phyloP scores from a whole-genome alignment of 2,329 filamentous ascomycete species.

The Metarhizium brunneum region DNA sequence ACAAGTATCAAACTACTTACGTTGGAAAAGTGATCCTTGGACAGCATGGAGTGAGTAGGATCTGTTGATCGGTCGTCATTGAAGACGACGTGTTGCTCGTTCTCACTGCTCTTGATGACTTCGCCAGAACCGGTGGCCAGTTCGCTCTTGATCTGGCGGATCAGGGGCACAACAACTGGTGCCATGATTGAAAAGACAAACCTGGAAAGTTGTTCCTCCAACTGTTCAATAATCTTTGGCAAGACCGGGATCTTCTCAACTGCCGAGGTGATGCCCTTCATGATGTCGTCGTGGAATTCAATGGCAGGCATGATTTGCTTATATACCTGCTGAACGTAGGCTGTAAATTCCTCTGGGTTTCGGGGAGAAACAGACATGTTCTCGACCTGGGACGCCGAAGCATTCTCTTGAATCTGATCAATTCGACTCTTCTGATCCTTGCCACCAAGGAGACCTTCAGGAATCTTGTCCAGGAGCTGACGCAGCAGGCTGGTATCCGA shows the following conservation, averaged over 20 bases:
- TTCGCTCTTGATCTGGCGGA: conserved; percentile 79
- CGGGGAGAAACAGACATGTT: conserved; percentile 66
- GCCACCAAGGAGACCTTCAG: conserved; percentile 68
- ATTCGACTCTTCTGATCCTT: conserved; percentile 67
- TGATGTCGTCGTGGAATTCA: conserved; percentile 81
- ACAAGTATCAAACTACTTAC: conserved; percentile 27
- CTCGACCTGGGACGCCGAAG: conserved; percentile 64
- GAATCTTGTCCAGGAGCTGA: conserved; percentile 72
- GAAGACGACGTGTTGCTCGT: conserved; percentile 83
- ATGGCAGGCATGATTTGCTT: conserved; percentile 81
- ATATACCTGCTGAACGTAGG: conserved; percentile 64
- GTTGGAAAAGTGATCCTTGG: conserved; percentile 92
- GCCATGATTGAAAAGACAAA: conserved; percentile 91
- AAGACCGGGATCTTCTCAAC: conserved; percentile 81
- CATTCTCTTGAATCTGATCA: conserved; percentile 70
- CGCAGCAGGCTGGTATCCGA: conserved; percentile 67
- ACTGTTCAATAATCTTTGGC: conserved; percentile 74
- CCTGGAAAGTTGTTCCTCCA: conserved; percentile 78
- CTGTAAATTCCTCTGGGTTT: conserved; percentile 74
- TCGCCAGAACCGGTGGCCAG: conserved; percentile 77
- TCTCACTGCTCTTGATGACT: conserved; percentile 75
- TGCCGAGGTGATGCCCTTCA: conserved; percentile 67
- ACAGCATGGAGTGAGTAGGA: conserved; percentile 91
- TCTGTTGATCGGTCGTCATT: conserved; percentile 66
- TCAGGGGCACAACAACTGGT: conserved; percentile 77